Evolutionary conservation across 495 filamentous ascomycete species (phyloP), one percentile per base, ranked within the genome.

Genomic region (Lasiosphaeria ovina): DNA sequence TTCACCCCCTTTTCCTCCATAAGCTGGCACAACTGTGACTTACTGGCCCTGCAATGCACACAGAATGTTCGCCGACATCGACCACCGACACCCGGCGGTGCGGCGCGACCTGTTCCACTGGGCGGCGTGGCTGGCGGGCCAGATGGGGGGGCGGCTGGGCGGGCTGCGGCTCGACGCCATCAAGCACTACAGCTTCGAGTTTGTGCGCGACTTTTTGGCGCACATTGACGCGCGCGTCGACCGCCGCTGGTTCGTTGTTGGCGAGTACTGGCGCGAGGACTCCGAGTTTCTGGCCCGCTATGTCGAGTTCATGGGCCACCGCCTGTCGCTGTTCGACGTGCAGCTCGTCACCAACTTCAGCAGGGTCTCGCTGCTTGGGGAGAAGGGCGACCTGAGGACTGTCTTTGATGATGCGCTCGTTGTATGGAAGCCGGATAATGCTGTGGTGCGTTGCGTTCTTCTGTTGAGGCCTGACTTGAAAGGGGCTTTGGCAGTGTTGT

Each of bases 141-240:
- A 86, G 58, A 52, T 89, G 4, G 79, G 81, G 8, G 12, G 16
- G 12, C 44, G 16, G 44, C 71, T 92, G 14, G 79, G 81, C 55
- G 89, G 89, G 2, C 81, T 93, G 71, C 79, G 89, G 7, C 74
- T 93, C 10, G 89, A 93, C 70, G 89, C 88, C 17, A 83, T 85
- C 16, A 88, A 90, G 67, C 89, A 93, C 72, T 89, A 87, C 70
- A 87, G 83, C 10, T 80, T 83, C 60, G 75, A 73, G 3, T 91
- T 91, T 66, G 82, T 88, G 35, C 78, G 78, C 40, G 76, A 82
- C 7, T 87, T 74, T 0, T 2, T 69, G 2, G 24, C 1, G 3
- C 57, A 71, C 32, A 62, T 91, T 35, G 76, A 85, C 32, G 62
- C 75, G 12, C 65, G 71, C 0, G 71, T 79, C 42, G 81, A 82